These are phyloP conservation scores for Boletus reticulatus DNA, from an alignment of 768 basidiomycete genomes.

Conservation along the genomic window DNA sequence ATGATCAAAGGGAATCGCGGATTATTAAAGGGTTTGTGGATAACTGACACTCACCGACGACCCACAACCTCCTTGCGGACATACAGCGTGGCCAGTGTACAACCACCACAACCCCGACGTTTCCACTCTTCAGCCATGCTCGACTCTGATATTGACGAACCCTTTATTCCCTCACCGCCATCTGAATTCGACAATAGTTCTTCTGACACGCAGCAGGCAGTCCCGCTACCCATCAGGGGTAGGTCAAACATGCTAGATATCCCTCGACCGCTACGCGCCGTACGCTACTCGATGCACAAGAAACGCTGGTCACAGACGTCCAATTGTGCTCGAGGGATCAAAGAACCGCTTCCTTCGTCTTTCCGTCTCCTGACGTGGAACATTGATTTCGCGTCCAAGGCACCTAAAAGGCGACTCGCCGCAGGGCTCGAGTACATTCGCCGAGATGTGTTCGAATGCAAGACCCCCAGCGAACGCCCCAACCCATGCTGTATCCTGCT, in stretches of 20 bases:
- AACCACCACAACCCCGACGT: constrained; percentile 9
- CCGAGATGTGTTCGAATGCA: constrained; percentile 47
- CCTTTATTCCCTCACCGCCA: constrained; percentile 30
- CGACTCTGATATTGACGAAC: constrained; percentile 28
- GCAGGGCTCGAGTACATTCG: constrained; percentile 55
- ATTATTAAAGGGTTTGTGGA: constrained; percentile 16
- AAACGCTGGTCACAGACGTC: constrained; percentile 33
- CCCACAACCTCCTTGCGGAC: constrained; percentile 8
- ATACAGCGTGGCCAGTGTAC: constrained; percentile 8
- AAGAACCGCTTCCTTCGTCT: constrained; percentile 38
- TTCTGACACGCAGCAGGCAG: constrained; percentile 27
- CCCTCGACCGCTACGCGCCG: constrained; percentile 30
- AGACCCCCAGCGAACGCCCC: constrained; percentile 41
- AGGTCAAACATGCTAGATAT: constrained; percentile 22
- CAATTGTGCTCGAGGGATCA: constrained; percentile 34
- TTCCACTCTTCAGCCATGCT: constrained; percentile 20
- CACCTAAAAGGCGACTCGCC: constrained; percentile 42
- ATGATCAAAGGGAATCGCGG: constrained; percentile 1
- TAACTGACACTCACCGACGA: constrained; percentile 1
- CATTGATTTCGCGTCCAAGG: constrained; percentile 46
- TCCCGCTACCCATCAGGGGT: constrained; percentile 13
- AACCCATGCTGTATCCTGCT: constrained; percentile 63
- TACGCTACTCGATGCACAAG: constrained; percentile 33
- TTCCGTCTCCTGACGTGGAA: constrained; percentile 73
- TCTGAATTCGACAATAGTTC: constrained; percentile 25